Percentiles rank a stretch among this genome's conserved stretches.
phyloP scores from a whole-genome alignment of 371 early-diverging fungal species.

The Parasitella parasitica region DNA sequence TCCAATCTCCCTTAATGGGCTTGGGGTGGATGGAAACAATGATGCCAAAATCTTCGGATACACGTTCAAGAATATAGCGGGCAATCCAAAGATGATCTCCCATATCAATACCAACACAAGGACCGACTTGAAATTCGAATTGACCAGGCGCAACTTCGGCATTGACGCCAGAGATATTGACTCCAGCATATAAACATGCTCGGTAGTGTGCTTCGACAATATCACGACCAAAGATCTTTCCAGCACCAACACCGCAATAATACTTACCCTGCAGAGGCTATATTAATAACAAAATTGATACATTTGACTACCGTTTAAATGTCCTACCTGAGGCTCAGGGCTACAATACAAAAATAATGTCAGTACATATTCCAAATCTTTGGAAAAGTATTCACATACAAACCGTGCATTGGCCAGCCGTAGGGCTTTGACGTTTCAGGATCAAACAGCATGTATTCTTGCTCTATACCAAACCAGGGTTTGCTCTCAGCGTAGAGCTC shows the following conservation, averaged over 20 bases:
- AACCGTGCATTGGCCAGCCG: slow-evolving; percentile 54
- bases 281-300: neutral
- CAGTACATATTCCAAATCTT: too few relatives aligned
- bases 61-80: slow-evolving; percentile 46
- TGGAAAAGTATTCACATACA: neutral
- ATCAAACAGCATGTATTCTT: slow-evolving; percentile 60
- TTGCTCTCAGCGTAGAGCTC: slow-evolving; percentile 37
- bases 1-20: slow-evolving; percentile 54
- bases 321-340: slow-evolving; percentile 51
- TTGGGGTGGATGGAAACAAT: slow-evolving; percentile 51
- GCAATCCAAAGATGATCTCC: slow-evolving; percentile 56
- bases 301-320: too few relatives aligned
- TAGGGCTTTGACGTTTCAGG: slow-evolving; percentile 32
- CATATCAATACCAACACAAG: slow-evolving; percentile 45
- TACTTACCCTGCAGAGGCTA: slow-evolving; percentile 43
- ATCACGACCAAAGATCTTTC: slow-evolving; percentile 56
- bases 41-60: slow-evolving; percentile 53
- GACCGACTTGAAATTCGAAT: slow-evolving; percentile 56
- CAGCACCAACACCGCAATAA: slow-evolving; percentile 61
- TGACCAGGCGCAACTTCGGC: slow-evolving; percentile 55
- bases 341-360: neutral
- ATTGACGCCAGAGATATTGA: slow-evolving; percentile 47
- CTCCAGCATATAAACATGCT: slow-evolving; percentile 58
- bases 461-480: slow-evolving; percentile 66
- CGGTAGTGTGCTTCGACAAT: slow-evolving; percentile 61